Base-by-base conservation (phyloP, 129 eudicot species). In the Helianthus tuberosus region DNA sequence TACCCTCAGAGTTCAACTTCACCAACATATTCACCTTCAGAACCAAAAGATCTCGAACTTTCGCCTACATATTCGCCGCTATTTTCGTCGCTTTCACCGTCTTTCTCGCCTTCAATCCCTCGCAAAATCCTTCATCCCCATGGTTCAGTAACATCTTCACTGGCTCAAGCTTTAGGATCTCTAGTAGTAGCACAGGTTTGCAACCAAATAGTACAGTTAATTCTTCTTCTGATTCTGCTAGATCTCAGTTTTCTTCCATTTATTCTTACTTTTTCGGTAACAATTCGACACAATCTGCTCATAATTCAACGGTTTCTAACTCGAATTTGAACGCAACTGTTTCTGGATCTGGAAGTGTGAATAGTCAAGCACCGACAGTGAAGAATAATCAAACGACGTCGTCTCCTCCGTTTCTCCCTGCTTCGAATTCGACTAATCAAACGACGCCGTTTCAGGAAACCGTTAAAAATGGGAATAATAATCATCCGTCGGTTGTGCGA, bases 91-190 rank as follows among this genome's bases (percentile, higher is more conserved):
- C 76, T 57, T 75, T 91, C 75, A 88, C 97, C 14, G 72, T 85
- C 58, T 89, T 91, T 36, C 59, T 95, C 5, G 94, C 99, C 15
- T 88, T 91, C 47, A 81, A 76, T 38, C 92, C 94, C 6, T 85
- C 94, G 6, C 47, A 84, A 27, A 84, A 77, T 68, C 79, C 98
- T 51, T 81, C 97, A 32, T 84, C 96, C 3, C 89, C 96, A 2
- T 88, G 92, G 92, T 90, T 86, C 79, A 50, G 84, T 0, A 88
- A 81, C 36, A 79, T 88, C 59, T 88, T 86, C 11, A 20, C 83
- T 63, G 15, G 38, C 20, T 65, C 71, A 51, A 17, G 72, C 20
- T 50, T 64, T 44, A 46, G 50, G 20, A 27, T 62, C 70, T n/a
- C 69, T 60, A 15, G 64, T 38, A 49, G 51, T 35, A 54, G 66